Evolutionary conservation across 1,139 yeast genomes (phyloP), one percentile per base, ranked within the genome.

Genomic region (Geotrichum cucujoidarum): DNA sequence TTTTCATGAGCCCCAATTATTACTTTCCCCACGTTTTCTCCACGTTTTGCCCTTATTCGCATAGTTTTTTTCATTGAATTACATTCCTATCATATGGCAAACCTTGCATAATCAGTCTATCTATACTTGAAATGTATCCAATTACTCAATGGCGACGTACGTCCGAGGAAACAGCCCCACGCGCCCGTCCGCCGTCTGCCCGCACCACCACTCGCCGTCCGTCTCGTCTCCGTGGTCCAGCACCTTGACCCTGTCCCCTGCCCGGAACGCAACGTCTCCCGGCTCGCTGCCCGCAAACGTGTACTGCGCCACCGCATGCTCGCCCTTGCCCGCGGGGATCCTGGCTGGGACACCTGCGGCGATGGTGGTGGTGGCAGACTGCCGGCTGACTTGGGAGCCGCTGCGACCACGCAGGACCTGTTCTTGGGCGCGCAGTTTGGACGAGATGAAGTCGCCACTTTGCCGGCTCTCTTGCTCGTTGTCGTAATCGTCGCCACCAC

Each of bases 131-230:
- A n/a, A n/a, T n/a, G n/a, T n/a, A n/a, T n/a, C n/a, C n/a, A n/a
- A n/a, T 24, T 24, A 24, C 13, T 33, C 37, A 20, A 54, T 49
- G 43, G 60, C 54, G 17, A 78, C 80, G 58, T 80, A 79, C 58
- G 77, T 80, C 3, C 68, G 60, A 1, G 88, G 87, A 56, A 81
- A 78, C 21, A 69, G 53, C 0, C 87, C 88, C 21, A 62, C 53
- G 21, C 62, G 54, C 0, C 78, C 82, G 41, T 71, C 66, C 4
- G 49, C 36, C 40, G 72, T 55, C 56, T 72, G 72, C 1, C 86
- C 87, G 52, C 71, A 71, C 84, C 85, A 81, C 87, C 87, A 81
- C 29, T 67, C 64, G 5, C 73, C 74, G 35, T 69, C 74, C 16
- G 56, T 56, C 36, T 59, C 68, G 27, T 64, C 65, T 0, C 69